These are phyloP conservation scores for Cyclotella atomus DNA, from an alignment of 108 stramenopile species.

Conservation along the genomic window DNA sequence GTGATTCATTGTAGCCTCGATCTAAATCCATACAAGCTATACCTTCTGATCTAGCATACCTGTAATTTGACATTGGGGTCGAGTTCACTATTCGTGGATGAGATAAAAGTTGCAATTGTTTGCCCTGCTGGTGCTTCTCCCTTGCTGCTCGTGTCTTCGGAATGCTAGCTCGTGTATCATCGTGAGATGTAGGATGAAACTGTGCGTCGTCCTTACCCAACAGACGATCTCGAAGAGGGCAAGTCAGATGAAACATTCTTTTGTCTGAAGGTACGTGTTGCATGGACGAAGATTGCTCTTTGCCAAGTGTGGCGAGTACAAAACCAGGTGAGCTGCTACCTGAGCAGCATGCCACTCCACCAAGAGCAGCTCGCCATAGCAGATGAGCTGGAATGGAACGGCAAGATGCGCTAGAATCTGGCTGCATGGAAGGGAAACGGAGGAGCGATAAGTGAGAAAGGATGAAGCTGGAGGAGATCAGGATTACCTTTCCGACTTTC, in stretches of 20 bases:
- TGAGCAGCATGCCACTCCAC: constrained; percentile 31
- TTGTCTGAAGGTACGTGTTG: constrained; percentile 22
- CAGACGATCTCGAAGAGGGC: constrained; percentile 26
- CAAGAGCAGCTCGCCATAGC: constrained; percentile 39
- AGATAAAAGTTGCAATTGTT: constrained; percentile 20
- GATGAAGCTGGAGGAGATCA: too few species aligned
- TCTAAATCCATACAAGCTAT: constrained; percentile 49
- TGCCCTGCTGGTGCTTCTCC: not conserved
- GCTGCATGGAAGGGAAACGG: too few species aligned
- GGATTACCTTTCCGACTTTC: too few species aligned
- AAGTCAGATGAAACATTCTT: constrained; percentile 38
- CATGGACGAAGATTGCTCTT: constrained; percentile 8
- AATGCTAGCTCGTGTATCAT: too few species aligned
- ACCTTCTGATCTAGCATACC: too few species aligned
- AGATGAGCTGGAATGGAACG: constrained; percentile 32
- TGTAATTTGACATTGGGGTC: not conserved
- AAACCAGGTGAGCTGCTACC: constrained; percentile 38
- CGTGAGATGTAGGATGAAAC: too few species aligned
- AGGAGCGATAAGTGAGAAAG: too few species aligned
- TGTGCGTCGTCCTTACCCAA: too few species aligned
- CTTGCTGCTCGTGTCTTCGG: too few species aligned
- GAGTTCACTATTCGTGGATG: constrained; percentile 35
- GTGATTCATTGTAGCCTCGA: constrained; percentile 16
- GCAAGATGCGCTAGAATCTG: not conserved
- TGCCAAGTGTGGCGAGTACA: not conserved